Conservation (phyloP, 2,329 filamentous ascomycete genomes). For the Lachnellula occidentalis region DNA sequence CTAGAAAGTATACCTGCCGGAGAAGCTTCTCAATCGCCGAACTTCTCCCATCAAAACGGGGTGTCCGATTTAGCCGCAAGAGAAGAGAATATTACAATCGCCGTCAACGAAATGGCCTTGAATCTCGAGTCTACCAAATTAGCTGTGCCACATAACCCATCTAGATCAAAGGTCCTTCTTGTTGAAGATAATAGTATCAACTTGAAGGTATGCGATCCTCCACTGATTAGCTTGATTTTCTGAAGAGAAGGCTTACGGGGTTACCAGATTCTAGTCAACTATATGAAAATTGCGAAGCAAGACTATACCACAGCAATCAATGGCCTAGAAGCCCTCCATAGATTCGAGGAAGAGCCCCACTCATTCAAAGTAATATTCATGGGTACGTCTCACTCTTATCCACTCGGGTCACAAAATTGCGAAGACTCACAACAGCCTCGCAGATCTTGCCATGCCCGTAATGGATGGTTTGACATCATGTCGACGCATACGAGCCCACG, state of each 20-base stretch:
- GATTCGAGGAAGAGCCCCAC: slow-evolving; percentile 13
- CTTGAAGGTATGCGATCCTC: slow-evolving; percentile 21
- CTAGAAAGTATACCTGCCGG: too few species aligned
- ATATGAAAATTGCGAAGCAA: slow-evolving; percentile 20
- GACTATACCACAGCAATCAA: slow-evolving; percentile 35
- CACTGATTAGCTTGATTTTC: neutral
- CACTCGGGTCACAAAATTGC: neutral
- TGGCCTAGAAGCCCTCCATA: slow-evolving; percentile 41
- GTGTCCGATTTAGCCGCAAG: too few species aligned
- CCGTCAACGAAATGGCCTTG: too few species aligned
- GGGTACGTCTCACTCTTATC: slow-evolving; percentile 17
- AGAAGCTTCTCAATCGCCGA: too few species aligned
- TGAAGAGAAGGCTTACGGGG: neutral
- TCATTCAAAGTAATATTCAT: slow-evolving; percentile 30
- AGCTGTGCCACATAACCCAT: neutral
- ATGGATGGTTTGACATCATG: slow-evolving; percentile 46
- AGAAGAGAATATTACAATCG: too few species aligned
- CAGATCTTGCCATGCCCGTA: slow-evolving; percentile 50
- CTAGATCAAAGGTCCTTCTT: slow-evolving; percentile 25
- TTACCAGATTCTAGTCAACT: slow-evolving; percentile 18
- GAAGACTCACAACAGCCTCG: neutral
- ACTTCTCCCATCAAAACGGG: too few species aligned
- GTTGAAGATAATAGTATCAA: slow-evolving; percentile 38
- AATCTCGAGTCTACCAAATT: too few species aligned
- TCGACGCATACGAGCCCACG: slow-evolving; percentile 41